phyloP scores from a whole-genome alignment of 306 rosid species.

The Dicorynia guianensis region DNA sequence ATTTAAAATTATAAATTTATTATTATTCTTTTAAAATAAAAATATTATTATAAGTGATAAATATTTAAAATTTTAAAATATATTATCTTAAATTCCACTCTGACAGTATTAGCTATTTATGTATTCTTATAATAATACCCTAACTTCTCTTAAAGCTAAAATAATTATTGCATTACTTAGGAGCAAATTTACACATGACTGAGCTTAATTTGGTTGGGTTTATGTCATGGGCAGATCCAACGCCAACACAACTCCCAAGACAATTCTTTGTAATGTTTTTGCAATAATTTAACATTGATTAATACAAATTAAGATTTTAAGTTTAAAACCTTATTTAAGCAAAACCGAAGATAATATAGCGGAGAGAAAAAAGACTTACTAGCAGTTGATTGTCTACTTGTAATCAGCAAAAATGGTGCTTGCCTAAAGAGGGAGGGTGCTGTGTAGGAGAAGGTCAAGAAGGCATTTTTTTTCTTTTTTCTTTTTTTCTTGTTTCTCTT shows the following conservation, averaged over 20 bases:
- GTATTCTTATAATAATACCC: no score
- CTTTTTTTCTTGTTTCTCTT: not conserved
- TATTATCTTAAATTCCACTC: no score
- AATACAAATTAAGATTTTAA: not conserved
- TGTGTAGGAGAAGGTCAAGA: not conserved
- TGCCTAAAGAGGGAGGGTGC: constrained; percentile 1
- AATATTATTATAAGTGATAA: no score
- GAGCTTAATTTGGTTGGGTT: constrained; percentile 37
- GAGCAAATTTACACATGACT: not conserved
- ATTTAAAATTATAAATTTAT: no score
- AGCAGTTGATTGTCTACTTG: not conserved
- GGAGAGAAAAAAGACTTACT: not conserved
- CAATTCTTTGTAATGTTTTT: constrained; percentile 29
- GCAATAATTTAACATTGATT: not conserved
- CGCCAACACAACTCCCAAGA: constrained; percentile 37
- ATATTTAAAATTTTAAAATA: no score
- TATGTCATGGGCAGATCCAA: constrained; percentile 21
- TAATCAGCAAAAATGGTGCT: not conserved
- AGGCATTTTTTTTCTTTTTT: not conserved
- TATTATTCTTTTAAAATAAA: no score
- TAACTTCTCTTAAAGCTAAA: no score
- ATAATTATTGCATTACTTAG: constrained; percentile 3
- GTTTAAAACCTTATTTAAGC: constrained; percentile 34
- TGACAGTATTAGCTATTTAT: no score
- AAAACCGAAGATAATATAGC: constrained; percentile 6